Percentiles rank a stretch among this genome's conserved stretches.
These are phyloP conservation scores for Cryptococcus sp. DNA, from an alignment of 1,284 basidiomycete species.

Conservation along the genomic window DNA sequence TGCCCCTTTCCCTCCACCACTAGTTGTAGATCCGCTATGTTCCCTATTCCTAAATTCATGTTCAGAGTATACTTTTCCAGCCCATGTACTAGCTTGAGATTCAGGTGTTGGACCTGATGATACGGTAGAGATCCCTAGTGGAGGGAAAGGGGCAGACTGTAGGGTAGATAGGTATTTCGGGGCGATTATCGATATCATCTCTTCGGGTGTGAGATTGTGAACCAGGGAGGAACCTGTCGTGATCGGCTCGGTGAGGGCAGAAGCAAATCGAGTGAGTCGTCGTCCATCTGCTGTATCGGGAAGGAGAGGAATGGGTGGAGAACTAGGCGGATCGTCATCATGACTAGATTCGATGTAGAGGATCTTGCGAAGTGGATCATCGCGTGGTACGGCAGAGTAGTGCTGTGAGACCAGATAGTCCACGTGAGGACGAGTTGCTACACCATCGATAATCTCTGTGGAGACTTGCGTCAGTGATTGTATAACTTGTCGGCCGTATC, in stretches of 20 bases:
- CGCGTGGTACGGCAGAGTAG: neutral
- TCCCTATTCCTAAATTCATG: conserved; percentile 4
- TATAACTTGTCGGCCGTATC: neutral
- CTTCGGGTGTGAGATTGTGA: neutral
- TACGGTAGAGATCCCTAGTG: neutral
- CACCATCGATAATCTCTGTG: neutral
- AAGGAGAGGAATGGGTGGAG: too few relatives aligned
- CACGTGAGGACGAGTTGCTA: neutral
- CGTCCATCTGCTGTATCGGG: neutral
- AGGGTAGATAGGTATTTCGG: neutral
- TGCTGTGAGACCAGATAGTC: neutral
- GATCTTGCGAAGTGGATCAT: conserved; percentile 2
- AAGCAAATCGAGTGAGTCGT: neutral
- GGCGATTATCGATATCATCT: neutral
- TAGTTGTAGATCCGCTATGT: neutral
- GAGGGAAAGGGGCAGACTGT: neutral
- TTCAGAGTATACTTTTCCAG: conserved; percentile 4
- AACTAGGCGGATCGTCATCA: neutral
- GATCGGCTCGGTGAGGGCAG: neutral
- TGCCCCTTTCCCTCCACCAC: neutral
- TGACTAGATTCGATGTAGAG: neutral
- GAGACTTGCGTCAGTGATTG: neutral
- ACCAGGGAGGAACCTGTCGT: neutral
- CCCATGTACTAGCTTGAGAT: neutral
- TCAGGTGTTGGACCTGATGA: neutral